Evolutionary conservation across 2,329 filamentous ascomycete species (phyloP).

Genomic region (Fusarium zealandicum): DNA sequence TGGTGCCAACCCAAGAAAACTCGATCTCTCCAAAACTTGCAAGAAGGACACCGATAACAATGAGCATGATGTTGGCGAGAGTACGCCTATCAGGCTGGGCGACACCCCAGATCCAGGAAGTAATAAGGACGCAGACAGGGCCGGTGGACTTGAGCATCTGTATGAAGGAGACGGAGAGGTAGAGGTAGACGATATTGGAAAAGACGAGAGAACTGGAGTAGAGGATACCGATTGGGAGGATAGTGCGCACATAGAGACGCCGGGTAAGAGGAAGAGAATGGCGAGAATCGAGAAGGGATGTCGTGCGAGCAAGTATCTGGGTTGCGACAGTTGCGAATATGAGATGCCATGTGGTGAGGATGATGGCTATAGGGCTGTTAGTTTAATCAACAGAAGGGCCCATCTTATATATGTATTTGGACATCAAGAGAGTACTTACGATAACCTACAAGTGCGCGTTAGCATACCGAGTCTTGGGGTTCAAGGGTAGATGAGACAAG

Average conservation of each 20-base stretch:
- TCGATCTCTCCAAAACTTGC: conserved; percentile 70
- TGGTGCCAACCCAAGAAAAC: conserved; percentile 70
- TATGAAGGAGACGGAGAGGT: conserved; percentile 72
- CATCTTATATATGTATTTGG: background rate
- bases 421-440: conserved; percentile 38
- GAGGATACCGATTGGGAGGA: conserved; percentile 71
- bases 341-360: conserved; percentile 74
- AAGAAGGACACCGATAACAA: conserved; percentile 60
- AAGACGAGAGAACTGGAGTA: conserved; percentile 72
- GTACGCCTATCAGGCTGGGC: conserved; percentile 55
- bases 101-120: conserved; percentile 66
- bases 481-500: background rate
- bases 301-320: conserved; percentile 70
- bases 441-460: conserved; percentile 40
- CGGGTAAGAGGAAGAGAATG: conserved; percentile 68
- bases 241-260: conserved; percentile 66
- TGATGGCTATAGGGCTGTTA: conserved; percentile 51
- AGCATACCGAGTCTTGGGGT: conserved; percentile 7
- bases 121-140: conserved; percentile 71
- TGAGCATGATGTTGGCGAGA: conserved; percentile 58
- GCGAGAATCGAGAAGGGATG: conserved; percentile 67
- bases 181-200: conserved; percentile 72
- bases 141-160: conserved; percentile 76
- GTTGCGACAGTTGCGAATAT: conserved; percentile 71
- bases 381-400: background rate